Evolutionary conservation across 169 alveolate species (phyloP).

Genomic region (Plasmodium yoelii): DNA sequence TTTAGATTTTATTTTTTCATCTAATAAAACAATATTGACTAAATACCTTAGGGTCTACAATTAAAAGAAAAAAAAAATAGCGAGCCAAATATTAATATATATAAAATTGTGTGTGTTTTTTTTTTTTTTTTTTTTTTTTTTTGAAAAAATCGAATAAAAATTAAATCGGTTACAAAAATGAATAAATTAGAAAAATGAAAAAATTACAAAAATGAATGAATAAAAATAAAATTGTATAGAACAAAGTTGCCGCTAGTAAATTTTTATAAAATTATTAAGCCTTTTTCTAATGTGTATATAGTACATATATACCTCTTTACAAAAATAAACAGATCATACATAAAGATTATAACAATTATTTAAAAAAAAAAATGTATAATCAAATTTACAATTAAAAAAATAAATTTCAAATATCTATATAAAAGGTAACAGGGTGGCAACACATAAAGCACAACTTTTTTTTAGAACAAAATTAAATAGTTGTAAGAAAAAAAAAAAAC

Average conservation of each 20-base stretch:
- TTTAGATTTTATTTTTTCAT: constrained; percentile 4
- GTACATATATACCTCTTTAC: background rate
- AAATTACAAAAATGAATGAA: background rate
- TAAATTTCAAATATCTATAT: too few relatives aligned
- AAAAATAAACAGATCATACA: background rate
- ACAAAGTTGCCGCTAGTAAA: background rate
- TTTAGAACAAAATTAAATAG: too few relatives aligned
- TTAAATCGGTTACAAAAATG: background rate
- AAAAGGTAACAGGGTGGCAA: too few relatives aligned
- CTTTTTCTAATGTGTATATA: background rate
- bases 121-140: constrained; percentile 1
- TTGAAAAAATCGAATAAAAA: background rate
- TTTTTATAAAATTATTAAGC: background rate
- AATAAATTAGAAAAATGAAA: background rate
- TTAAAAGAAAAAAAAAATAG: constrained; percentile 2
- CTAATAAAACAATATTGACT: background rate
- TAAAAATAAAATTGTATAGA: background rate
- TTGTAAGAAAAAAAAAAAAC: too few relatives aligned
- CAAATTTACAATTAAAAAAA: too few relatives aligned
- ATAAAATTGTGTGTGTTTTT: background rate
- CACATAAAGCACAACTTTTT: too few relatives aligned
- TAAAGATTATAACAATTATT: background rate
- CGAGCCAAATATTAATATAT: background rate
- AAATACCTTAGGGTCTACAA: constrained; percentile 58
- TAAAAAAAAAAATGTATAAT: too few relatives aligned